These are phyloP conservation scores for Gaultheria prostrata DNA, from an alignment of 148 eudicot species.

Conservation along the genomic window DNA sequence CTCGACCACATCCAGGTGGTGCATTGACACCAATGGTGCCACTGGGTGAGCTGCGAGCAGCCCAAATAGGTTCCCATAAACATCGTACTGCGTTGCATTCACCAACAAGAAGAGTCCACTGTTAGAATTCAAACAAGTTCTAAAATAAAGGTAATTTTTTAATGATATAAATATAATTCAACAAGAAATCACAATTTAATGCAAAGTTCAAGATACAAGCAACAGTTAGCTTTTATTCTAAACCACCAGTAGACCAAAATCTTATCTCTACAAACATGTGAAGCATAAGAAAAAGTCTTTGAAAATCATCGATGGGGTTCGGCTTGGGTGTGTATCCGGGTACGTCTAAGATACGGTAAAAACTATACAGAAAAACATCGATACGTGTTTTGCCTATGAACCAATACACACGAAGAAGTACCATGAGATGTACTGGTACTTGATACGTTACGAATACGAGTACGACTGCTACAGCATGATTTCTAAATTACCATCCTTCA, in stretches of 20 bases:
- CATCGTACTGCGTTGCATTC: constrained; percentile 61
- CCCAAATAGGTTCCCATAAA: constrained; percentile 85
- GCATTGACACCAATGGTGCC: constrained; percentile 71
- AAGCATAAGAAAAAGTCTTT: neutral
- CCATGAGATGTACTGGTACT: neutral
- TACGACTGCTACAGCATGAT: neutral
- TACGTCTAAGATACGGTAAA: neutral
- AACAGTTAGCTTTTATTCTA: neutral
- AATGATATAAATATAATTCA: neutral
- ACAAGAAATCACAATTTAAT: neutral
- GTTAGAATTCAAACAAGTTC: constrained; percentile 14
- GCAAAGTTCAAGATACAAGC: neutral
- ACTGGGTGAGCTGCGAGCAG: constrained; percentile 89
- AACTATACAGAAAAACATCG: neutral
- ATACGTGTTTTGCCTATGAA: neutral
- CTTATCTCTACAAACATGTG: neutral
- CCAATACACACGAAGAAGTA: neutral
- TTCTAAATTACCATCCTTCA: neutral
- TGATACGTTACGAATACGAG: neutral
- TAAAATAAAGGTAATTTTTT: neutral
- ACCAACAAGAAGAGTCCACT: constrained; percentile 20
- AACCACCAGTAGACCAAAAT: neutral
- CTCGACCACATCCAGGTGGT: constrained; percentile 91
- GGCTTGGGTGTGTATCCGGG: neutral
- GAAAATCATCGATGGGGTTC: neutral